Evolutionary conservation across 192 early-diverging fungal species (phyloP).

Genomic region (Spizellomyces punctatus): DNA sequence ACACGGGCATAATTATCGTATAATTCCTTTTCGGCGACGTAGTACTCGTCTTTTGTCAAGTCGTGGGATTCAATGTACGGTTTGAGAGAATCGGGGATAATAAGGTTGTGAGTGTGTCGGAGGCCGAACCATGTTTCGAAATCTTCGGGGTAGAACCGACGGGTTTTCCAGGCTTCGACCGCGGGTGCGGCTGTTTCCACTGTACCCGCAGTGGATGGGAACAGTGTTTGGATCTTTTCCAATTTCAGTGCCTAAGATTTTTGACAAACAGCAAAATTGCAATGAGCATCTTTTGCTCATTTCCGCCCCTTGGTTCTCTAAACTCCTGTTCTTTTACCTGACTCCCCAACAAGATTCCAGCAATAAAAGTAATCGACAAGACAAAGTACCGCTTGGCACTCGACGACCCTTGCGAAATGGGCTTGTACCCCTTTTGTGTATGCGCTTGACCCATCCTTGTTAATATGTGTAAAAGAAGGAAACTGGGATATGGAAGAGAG

Average conservation of each 20-base stretch:
- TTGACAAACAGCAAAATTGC: no score
- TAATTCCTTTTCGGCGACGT: background rate
- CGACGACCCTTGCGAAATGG: background rate
- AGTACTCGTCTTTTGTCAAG: background rate
- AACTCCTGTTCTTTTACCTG: no score
- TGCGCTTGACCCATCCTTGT: no score
- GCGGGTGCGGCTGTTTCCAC: background rate
- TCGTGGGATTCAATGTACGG: background rate
- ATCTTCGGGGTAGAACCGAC: conserved; percentile 7
- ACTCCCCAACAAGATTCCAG: background rate
- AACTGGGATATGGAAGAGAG: no score
- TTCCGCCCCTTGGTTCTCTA: no score
- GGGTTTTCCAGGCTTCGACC: background rate
- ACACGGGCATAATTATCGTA: conserved; percentile 7
- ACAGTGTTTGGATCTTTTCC: no score
- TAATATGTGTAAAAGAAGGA: no score
- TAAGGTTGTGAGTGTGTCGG: background rate
- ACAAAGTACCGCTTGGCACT: background rate
- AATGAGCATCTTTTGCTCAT: no score
- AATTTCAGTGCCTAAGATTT: no score
- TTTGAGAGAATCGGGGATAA: background rate
- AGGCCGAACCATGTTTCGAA: background rate
- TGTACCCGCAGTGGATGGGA: no score
- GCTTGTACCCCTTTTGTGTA: no score
- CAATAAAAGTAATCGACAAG: background rate